These are phyloP conservation scores for Mortierella antarctica DNA, from an alignment of 192 early-diverging fungal species.

Conservation along the genomic window DNA sequence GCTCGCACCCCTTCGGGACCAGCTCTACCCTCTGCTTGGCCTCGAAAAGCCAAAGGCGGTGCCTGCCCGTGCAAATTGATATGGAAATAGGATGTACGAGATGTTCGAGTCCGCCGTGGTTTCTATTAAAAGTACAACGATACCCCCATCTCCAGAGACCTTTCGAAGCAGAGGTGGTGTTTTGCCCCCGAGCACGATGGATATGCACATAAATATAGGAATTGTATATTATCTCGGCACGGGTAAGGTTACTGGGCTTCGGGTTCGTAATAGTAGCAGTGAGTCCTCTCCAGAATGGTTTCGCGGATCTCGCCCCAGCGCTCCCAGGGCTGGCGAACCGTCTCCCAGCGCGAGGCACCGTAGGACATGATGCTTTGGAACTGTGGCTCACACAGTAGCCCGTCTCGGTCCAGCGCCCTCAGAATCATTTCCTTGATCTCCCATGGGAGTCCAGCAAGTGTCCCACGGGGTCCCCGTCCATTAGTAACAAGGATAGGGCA, in stretches of 20 bases:
- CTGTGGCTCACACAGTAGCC: slow-evolving; percentile 38
- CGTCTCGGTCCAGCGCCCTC: slow-evolving; percentile 22
- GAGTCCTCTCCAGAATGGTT: slow-evolving; percentile 28
- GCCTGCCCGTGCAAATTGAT: not conserved
- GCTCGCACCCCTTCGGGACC: slow-evolving; percentile 58
- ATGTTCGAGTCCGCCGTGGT: not conserved
- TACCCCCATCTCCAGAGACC: no score
- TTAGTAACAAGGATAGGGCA: not conserved
- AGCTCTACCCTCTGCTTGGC: slow-evolving; percentile 53
- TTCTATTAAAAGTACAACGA: no score
- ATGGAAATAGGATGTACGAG: not conserved
- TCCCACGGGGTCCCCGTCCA: slow-evolving; percentile 10
- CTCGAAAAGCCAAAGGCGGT: slow-evolving; percentile 38
- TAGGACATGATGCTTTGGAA: slow-evolving; percentile 46
- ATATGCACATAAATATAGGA: no score
- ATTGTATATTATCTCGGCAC: not conserved
- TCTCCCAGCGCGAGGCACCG: slow-evolving; percentile 22
- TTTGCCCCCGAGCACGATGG: no score
- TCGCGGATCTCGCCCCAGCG: slow-evolving; percentile 46
- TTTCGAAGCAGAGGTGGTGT: no score
- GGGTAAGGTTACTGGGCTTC: slow-evolving; percentile 1
- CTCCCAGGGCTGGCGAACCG: slow-evolving; percentile 39
- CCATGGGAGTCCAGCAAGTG: slow-evolving; percentile 31
- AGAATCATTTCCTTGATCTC: slow-evolving; percentile 53
- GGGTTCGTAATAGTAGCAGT: slow-evolving; percentile 44